phyloP scores from a whole-genome alignment of 139 green algal species.

The Tetraselmis striata region DNA sequence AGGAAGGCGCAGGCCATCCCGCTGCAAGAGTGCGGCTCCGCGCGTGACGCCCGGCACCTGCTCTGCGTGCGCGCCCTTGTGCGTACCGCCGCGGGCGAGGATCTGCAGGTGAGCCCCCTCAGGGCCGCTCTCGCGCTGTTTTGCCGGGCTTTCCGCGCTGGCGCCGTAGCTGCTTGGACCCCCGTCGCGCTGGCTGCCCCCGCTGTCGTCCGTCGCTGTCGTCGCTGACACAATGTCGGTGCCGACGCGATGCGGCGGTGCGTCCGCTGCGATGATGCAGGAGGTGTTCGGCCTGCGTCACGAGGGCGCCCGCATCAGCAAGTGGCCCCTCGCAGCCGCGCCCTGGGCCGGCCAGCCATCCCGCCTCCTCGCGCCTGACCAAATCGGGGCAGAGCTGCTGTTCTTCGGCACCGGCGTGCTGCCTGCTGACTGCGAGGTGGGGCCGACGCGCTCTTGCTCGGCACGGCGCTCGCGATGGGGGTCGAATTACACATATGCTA shows the following conservation, averaged over 20 bases:
- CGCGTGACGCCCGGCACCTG: neutral
- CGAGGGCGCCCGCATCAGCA: neutral
- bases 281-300: neutral
- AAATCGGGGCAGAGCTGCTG: neutral
- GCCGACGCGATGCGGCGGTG: no score
- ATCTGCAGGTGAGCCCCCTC: neutral
- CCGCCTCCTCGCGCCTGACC: neutral
- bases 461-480: no score
- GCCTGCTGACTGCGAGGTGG: neutral
- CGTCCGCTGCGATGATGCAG: no score
- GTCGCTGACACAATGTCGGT: no score
- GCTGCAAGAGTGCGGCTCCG: neutral
- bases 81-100: neutral
- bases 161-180: no score
- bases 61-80: neutral
- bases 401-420: neutral
- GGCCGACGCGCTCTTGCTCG: no score
- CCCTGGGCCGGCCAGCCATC: neutral
- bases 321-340: neutral
- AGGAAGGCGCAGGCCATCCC: neutral
- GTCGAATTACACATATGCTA: no score
- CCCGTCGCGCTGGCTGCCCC: no score
- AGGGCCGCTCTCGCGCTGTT: neutral
- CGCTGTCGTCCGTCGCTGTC: no score
- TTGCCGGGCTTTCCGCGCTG: no score